phyloP scores from a whole-genome alignment of 2,329 filamentous ascomycete genomes.

The Magnaporthales sp. region DNA sequence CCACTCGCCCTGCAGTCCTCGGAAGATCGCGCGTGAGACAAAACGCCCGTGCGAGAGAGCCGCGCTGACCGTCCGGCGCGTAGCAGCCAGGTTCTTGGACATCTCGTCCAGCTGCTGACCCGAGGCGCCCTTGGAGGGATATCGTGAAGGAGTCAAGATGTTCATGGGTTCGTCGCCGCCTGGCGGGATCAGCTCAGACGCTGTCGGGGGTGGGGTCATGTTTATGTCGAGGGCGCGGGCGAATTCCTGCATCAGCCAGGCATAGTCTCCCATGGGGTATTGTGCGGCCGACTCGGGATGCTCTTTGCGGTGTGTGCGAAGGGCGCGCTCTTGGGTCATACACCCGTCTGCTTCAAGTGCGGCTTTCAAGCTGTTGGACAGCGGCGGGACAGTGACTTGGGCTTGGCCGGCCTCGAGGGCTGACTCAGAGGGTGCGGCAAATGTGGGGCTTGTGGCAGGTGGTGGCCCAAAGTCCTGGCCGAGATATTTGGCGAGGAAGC shows the following conservation, averaged over 20 bases:
- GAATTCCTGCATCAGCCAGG: conserved; percentile 67
- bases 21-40: conserved; percentile 58
- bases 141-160: conserved; percentile 46
- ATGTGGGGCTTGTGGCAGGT: neutral
- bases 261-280: conserved; percentile 78
- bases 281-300: conserved; percentile 36
- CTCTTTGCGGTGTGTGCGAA: neutral
- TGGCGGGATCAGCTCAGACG: neutral
- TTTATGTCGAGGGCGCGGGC: conserved; percentile 47
- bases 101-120: conserved; percentile 30
- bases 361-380: conserved; percentile 17
- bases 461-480: neutral
- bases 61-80: conserved; percentile 29
- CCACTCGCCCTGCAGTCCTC: conserved; percentile 65
- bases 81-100: conserved; percentile 34
- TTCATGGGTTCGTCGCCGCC: conserved; percentile 35
- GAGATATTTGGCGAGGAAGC: conserved; percentile 41
- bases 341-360: conserved; percentile 41
- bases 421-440: conserved; percentile 41
- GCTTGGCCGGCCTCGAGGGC: neutral
- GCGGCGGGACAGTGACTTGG: conserved; percentile 10
- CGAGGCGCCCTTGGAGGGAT: conserved; percentile 34
- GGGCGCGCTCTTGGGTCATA: conserved; percentile 19
- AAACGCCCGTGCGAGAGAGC: conserved; percentile 37
- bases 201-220: conserved; percentile 27